Evolutionary conservation across 2,329 filamentous ascomycete species (phyloP).

Genomic region (Fusarium palustre): DNA sequence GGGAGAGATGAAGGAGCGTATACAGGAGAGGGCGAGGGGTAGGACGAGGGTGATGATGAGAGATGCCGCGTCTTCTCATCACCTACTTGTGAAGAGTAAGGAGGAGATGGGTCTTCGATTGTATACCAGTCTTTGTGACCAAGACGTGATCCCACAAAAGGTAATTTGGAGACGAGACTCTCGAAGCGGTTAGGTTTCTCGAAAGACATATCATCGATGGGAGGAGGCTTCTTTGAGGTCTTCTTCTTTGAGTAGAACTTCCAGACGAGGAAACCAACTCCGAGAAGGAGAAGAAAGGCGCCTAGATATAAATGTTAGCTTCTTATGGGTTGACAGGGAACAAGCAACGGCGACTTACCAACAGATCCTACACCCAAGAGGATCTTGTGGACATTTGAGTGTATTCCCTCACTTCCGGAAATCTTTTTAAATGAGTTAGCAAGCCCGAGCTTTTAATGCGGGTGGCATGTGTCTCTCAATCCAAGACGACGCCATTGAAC

Average conservation of each 20-base stretch:
- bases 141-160: conserved; percentile 52
- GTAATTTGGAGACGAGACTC: conserved; percentile 50
- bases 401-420: conserved; percentile 19
- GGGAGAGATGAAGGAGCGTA: conserved; percentile 3
- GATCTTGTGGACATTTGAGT: conserved; percentile 44
- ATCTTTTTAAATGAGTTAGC: conserved; percentile 31
- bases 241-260: conserved; percentile 34
- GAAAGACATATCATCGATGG: conserved; percentile 38
- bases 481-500: conserved; percentile 19
- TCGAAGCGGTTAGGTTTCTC: conserved; percentile 40
- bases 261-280: conserved; percentile 42
- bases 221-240: conserved; percentile 13
- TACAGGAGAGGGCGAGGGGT: neutral
- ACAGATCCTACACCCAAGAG: conserved; percentile 41
- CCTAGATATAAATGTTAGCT: conserved; percentile 26
- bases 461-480: neutral
- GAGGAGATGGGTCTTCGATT: conserved; percentile 47
- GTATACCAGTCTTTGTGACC: conserved; percentile 52
- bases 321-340: neutral
- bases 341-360: conserved; percentile 30
- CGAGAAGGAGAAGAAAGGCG: conserved; percentile 39
- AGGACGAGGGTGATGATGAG: conserved; percentile 18
- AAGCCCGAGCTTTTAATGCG: neutral
- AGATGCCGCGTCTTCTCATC: conserved; percentile 41
- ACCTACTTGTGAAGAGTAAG: conserved; percentile 13